These are phyloP conservation scores for Nakataea oryzae DNA, from an alignment of 2,329 filamentous ascomycete genomes.

Conservation along the genomic window DNA sequence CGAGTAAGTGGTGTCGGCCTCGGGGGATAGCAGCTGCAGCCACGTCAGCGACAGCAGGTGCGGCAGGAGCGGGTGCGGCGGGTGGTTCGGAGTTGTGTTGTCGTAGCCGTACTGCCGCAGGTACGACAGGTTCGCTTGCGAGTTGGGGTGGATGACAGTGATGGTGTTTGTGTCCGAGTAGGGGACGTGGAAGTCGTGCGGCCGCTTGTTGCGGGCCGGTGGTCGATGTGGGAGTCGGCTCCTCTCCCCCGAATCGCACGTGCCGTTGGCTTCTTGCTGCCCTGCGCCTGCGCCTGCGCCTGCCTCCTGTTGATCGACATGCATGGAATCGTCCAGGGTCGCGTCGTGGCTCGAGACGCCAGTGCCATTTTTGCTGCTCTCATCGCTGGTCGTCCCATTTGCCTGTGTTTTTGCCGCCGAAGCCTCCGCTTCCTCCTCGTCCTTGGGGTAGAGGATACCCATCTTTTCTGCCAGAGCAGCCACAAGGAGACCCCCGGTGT, in stretches of 20 bases:
- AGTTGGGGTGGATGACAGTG: slow-evolving; percentile 70
- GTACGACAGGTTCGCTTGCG: slow-evolving; percentile 78
- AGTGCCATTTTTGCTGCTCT: neutral
- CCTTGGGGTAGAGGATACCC: slow-evolving; percentile 57
- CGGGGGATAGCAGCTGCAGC: slow-evolving; percentile 78
- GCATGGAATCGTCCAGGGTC: neutral
- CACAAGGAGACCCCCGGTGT: slow-evolving; percentile 73
- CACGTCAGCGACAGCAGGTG: slow-evolving; percentile 80
- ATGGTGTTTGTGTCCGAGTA: slow-evolving; percentile 64
- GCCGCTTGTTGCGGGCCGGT: slow-evolving; percentile 5
- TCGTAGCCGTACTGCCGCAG: slow-evolving; percentile 89
- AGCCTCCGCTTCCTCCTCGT: slow-evolving; percentile 15
- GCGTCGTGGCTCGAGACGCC: neutral
- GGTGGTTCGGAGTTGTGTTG: slow-evolving; percentile 49
- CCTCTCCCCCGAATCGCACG: neutral
- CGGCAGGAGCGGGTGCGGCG: slow-evolving; percentile 68
- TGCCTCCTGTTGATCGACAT: neutral
- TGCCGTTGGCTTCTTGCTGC: slow-evolving; percentile 3
- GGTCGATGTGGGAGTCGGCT: neutral
- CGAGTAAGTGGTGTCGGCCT: slow-evolving; percentile 62
- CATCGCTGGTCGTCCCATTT: neutral
- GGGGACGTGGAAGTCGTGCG: slow-evolving; percentile 48
- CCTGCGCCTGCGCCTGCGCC: neutral
- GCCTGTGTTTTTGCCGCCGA: neutral
- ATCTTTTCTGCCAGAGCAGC: slow-evolving; percentile 82